Percentiles rank a stretch among this genome's conserved stretches.
These are phyloP conservation scores for Ceratocystis huliohia DNA, from an alignment of 2,329 filamentous ascomycete genomes.

Conservation along the genomic window DNA sequence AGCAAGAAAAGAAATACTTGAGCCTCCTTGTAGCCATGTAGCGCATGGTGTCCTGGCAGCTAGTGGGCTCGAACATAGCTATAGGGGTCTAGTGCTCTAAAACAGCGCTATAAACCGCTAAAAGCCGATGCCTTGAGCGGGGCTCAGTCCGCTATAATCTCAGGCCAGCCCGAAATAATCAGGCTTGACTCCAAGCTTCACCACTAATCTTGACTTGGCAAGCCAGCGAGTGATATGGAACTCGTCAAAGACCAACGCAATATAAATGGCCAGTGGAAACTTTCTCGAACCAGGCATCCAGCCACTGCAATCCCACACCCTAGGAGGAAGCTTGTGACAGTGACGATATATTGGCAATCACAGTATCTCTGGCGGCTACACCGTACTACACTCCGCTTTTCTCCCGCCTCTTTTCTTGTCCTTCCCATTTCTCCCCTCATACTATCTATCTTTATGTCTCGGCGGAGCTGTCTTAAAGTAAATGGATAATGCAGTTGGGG, in stretches of 20 bases:
- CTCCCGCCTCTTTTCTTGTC: conserved; percentile 7
- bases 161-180: neutral
- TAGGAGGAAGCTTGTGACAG: neutral
- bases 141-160: neutral
- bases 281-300: neutral
- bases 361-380: conserved; percentile 8
- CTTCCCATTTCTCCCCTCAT: neutral
- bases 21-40: neutral
- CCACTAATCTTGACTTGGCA: neutral
- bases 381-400: neutral
- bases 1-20: neutral
- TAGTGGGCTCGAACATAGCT: neutral
- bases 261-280: neutral
- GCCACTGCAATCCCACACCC: neutral
- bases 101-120: neutral
- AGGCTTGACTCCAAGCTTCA: neutral
- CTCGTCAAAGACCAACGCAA: neutral
- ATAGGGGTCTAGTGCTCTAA: neutral
- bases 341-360: conserved; percentile 11
- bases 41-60: neutral
- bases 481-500: conserved; percentile 8
- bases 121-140: neutral
- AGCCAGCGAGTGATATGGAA: neutral
- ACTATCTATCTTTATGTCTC: neutral
- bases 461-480: neutral